Conservation (phyloP, 768 basidiomycete species). For the Collybia sordida region DNA sequence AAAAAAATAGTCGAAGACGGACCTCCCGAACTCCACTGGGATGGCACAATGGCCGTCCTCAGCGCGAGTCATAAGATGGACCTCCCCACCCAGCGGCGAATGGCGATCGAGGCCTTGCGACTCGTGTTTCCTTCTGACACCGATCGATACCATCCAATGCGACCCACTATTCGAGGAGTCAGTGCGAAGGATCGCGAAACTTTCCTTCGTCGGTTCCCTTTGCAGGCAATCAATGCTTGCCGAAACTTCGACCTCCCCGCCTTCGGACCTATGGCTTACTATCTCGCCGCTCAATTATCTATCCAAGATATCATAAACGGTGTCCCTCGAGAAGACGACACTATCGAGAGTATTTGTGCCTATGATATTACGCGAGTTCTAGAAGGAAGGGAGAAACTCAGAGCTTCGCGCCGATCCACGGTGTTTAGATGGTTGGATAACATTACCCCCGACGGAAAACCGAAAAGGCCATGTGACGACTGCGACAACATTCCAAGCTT, state of each 20-base stretch:
- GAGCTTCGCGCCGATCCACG: constrained; percentile 11
- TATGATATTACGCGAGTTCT: constrained; percentile 11
- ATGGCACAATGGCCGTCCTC: constrained; percentile 8
- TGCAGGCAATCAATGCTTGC: constrained; percentile 18
- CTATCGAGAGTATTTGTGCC: not conserved
- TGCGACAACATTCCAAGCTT: constrained; percentile 2
- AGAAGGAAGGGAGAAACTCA: constrained; percentile 15
- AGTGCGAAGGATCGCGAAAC: not conserved
- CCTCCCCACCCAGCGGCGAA: constrained; percentile 5
- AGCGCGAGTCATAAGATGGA: constrained; percentile 9
- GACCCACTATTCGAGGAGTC: constrained; percentile 7
- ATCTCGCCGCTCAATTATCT: constrained; percentile 21
- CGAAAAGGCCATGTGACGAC: not conserved
- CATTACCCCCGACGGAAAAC: constrained; percentile 6
- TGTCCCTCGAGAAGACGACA: constrained; percentile 10
- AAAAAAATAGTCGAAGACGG: not conserved
- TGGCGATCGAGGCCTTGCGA: constrained; percentile 8
- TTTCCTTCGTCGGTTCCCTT: constrained; percentile 13
- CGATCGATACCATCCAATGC: not conserved
- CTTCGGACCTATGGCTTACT: constrained; percentile 20
- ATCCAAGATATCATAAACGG: constrained; percentile 17
- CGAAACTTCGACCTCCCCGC: constrained; percentile 10
- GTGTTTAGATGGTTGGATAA: constrained; percentile 15
- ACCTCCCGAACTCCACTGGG: constrained; percentile 2
- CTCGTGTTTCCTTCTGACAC: constrained; percentile 9